Conservation (phyloP, 371 early-diverging fungal species). For the Smittium culicis region DNA sequence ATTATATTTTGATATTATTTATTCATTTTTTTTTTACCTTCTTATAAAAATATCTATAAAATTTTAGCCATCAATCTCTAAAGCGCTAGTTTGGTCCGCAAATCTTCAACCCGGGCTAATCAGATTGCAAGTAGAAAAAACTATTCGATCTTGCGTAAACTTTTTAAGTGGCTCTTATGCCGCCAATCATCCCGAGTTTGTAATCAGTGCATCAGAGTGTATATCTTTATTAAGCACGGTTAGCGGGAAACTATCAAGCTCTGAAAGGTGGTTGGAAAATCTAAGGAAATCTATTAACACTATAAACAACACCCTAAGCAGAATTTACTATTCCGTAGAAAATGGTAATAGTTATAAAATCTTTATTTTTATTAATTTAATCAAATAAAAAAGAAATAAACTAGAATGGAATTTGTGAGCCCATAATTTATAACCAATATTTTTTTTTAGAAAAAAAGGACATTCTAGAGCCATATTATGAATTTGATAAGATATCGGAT, state of each 20-base stretch:
- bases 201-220: background rate
- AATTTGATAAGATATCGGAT: background rate
- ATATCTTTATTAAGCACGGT: background rate
- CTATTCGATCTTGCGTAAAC: background rate
- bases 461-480: background rate
- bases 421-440: background rate
- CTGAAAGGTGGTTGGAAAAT: constrained; percentile 4
- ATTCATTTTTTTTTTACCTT: background rate
- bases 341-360: background rate
- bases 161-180: constrained; percentile 5
- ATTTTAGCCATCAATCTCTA: background rate
- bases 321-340: background rate
- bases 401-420: too few species aligned
- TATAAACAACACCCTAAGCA: background rate
- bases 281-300: background rate
- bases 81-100: background rate
- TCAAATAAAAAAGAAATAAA: too few species aligned
- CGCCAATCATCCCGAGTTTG: background rate
- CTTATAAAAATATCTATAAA: background rate
- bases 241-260: background rate
- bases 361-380: too few species aligned
- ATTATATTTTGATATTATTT: background rate
- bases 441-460: background rate
- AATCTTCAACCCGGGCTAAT: background rate
- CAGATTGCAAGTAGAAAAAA: background rate